Percentiles rank a stretch among this genome's conserved stretches.
Conservation (phyloP, 192 early-diverging fungal species). For the Phycomyces blakesleeanus region DNA sequence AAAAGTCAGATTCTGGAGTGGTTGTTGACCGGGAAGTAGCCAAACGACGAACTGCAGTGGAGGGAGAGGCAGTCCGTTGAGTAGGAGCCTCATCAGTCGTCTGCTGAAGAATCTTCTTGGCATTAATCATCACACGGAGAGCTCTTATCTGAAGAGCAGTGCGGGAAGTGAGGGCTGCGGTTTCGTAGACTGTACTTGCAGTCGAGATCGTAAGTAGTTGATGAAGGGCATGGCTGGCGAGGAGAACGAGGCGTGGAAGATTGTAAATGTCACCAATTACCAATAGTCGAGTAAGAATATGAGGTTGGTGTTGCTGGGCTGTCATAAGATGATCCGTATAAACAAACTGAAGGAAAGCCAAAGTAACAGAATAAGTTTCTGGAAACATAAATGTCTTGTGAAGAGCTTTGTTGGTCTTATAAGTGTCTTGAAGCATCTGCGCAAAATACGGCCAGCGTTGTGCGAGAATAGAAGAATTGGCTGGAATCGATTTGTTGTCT, state of each 20-base stretch:
- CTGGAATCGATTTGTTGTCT: conserved; percentile 45
- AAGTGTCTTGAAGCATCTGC: conserved; percentile 25
- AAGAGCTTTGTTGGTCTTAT: not conserved
- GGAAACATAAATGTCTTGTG: conserved; percentile 31
- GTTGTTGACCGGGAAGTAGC: no score
- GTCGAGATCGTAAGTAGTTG: conserved; percentile 54
- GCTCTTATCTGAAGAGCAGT: conserved; percentile 60
- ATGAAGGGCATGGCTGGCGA: conserved; percentile 53
- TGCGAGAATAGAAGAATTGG: conserved; percentile 46
- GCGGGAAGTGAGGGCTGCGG: conserved; percentile 56
- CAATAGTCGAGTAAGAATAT: conserved; percentile 57
- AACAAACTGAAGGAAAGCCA: conserved; percentile 33
- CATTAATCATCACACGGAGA: conserved; percentile 46
- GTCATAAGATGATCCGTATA: conserved; percentile 54
- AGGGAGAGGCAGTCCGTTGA: no score
- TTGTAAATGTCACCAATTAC: conserved; percentile 55
- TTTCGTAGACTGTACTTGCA: conserved; percentile 63
- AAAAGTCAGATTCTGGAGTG: no score
- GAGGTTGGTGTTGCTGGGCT: conserved; percentile 56
- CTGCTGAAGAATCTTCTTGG: conserved; percentile 50
- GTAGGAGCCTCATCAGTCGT: no score
- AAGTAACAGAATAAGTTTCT: conserved; percentile 18
- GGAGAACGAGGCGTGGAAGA: conserved; percentile 48
- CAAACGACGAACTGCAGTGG: no score
- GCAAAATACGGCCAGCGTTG: conserved; percentile 53